Conservation (phyloP, 1,284 basidiomycete species). For the Mycena citricolor region DNA sequence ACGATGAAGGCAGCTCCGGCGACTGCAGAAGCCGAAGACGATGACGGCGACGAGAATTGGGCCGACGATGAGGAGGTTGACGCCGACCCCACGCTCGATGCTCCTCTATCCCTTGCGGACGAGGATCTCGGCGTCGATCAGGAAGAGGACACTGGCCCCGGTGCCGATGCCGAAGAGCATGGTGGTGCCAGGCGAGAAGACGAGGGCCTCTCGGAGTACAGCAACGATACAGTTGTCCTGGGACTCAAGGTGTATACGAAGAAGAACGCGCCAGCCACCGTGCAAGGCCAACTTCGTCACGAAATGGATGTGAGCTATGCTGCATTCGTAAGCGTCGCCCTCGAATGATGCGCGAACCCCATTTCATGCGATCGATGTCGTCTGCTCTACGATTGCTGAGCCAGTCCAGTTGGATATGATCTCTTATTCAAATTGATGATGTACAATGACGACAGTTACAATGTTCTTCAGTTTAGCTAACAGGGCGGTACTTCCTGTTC, state of each 20-base stretch:
- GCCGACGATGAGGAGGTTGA: neutral
- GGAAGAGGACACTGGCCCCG: neutral
- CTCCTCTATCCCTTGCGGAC: constrained; percentile 16
- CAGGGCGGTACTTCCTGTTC: too few relatives aligned
- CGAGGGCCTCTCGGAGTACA: constrained; percentile 8
- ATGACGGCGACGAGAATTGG: neutral
- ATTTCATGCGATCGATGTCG: too few relatives aligned
- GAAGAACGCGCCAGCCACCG: constrained; percentile 37
- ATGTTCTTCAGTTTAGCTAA: too few relatives aligned
- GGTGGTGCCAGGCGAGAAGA: neutral
- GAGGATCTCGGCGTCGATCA: constrained; percentile 11
- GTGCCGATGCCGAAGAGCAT: neutral
- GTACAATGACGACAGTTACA: too few relatives aligned
- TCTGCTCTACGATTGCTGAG: too few relatives aligned
- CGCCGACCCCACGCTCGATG: neutral
- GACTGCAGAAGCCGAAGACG: neutral
- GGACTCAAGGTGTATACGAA: constrained; percentile 45
- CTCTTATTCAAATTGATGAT: too few relatives aligned
- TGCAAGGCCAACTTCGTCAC: constrained; percentile 36
- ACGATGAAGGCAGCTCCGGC: constrained; percentile 2
- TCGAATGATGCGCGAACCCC: too few relatives aligned
- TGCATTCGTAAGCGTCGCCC: constrained; percentile 7
- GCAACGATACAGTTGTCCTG: constrained; percentile 32
- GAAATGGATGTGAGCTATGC: constrained; percentile 18
- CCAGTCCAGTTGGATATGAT: too few relatives aligned